Percentiles rank a stretch among this genome's conserved stretches.
These are phyloP conservation scores for Penicillium egyptiacum DNA, from an alignment of 495 filamentous ascomycete species.

Conservation along the genomic window DNA sequence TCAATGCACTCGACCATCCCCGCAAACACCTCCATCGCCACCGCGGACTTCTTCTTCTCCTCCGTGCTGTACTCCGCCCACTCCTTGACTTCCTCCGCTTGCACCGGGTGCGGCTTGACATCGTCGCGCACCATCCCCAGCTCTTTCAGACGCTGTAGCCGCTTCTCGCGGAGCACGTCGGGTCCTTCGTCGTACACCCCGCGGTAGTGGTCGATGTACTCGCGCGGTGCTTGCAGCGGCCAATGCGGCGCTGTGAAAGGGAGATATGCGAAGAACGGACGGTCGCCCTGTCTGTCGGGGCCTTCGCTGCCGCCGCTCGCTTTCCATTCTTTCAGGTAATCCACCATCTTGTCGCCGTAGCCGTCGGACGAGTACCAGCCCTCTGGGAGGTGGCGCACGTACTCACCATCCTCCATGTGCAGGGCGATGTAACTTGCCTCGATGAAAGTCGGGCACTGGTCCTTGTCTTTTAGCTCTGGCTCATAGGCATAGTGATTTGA, in stretches of 20 bases:
- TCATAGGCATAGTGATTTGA: slow-evolving; percentile 64
- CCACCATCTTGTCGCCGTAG: slow-evolving; percentile 53
- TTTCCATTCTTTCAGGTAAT: slow-evolving; percentile 55
- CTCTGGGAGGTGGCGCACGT: slow-evolving; percentile 53
- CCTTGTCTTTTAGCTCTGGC: slow-evolving; percentile 49
- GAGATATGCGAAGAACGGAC: slow-evolving; percentile 61
- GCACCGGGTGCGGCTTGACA: slow-evolving; percentile 53
- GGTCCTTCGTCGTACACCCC: slow-evolving; percentile 59
- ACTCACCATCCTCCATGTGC: slow-evolving; percentile 59
- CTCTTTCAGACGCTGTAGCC: slow-evolving; percentile 51
- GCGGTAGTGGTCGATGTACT: slow-evolving; percentile 53
- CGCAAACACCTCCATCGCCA: slow-evolving; percentile 62
- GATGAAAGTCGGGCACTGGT: slow-evolving; percentile 51
- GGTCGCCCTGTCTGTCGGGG: slow-evolving; percentile 37
- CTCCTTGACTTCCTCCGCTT: slow-evolving; percentile 52
- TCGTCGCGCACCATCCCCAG: slow-evolving; percentile 52
- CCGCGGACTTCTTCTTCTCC: slow-evolving; percentile 52
- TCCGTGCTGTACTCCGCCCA: slow-evolving; percentile 53
- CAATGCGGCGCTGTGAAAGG: slow-evolving; percentile 63
- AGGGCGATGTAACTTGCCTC: slow-evolving; percentile 55
- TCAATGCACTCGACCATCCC: slow-evolving; percentile 66
- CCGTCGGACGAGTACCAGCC: slow-evolving; percentile 58
- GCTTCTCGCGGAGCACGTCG: slow-evolving; percentile 50
- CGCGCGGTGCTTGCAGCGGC: slow-evolving; percentile 57
- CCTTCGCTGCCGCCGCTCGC: slow-evolving; percentile 34